Evolutionary conservation across 2,329 filamentous ascomycete species (phyloP).

Genomic region (Remersonia thermophila): DNA sequence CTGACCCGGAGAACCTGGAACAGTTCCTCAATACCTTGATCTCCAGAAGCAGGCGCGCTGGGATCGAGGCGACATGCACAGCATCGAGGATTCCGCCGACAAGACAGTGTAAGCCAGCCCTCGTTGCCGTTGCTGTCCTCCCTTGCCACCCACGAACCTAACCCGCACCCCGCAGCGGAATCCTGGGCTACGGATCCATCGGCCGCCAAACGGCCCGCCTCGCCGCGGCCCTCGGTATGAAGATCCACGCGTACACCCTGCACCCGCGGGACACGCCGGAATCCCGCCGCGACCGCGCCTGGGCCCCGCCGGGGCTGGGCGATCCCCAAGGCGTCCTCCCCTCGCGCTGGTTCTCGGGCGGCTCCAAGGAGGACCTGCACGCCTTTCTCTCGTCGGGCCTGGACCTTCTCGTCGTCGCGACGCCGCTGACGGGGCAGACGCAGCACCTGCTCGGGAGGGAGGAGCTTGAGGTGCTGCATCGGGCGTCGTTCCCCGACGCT

Average conservation of each 20-base stretch:
- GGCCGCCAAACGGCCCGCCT: constrained; percentile 44
- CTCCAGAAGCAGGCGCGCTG: constrained; percentile 32
- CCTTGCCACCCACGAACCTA: background rate
- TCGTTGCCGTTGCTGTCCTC: constrained; percentile 14
- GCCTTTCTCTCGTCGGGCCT: constrained; percentile 38
- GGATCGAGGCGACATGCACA: constrained; percentile 22
- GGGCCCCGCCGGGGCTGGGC: constrained; percentile 54
- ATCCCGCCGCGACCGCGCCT: constrained; percentile 50
- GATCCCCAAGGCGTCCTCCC: constrained; percentile 39
- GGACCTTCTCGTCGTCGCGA: constrained; percentile 39
- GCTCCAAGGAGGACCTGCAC: constrained; percentile 31
- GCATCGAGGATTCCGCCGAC: constrained; percentile 31
- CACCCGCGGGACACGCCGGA: constrained; percentile 54
- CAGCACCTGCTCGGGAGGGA: constrained; percentile 36
- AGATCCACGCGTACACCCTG: constrained; percentile 64
- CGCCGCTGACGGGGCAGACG: constrained; percentile 39
- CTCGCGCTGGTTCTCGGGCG: constrained; percentile 38
- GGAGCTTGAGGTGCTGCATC: constrained; percentile 34
- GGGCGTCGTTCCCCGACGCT: background rate
- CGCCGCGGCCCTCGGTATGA: constrained; percentile 54
- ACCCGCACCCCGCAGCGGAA: constrained; percentile 30
- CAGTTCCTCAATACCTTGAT: constrained; percentile 34
- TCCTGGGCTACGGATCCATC: constrained; percentile 43
- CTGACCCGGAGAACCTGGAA: background rate
- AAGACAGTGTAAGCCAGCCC: constrained; percentile 34